Percentiles rank a stretch among this genome's conserved stretches.
phyloP scores from a whole-genome alignment of 805 yeast species.

The Sugiyamaella americana region DNA sequence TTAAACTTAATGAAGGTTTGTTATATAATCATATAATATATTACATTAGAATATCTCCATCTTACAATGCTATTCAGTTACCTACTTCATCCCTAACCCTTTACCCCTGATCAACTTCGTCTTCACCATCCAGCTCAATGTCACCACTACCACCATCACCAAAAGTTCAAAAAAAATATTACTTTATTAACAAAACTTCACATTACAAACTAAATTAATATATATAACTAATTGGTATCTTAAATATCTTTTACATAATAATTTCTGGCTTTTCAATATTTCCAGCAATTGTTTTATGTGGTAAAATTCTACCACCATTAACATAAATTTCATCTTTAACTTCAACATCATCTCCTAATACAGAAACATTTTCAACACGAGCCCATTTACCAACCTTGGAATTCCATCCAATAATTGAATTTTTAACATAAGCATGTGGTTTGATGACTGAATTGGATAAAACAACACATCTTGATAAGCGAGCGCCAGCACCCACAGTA shows the following conservation, averaged over 20 bases:
- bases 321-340: conserved; percentile 97
- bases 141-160: too few relatives aligned
- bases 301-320: conserved; percentile 98
- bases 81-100: too few relatives aligned
- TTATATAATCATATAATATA: too few relatives aligned
- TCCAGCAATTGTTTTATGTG: conserved; percentile 93
- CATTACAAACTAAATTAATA: neutral
- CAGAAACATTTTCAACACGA: conserved; percentile 95
- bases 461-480: conserved; percentile 92
- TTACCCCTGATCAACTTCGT: too few relatives aligned
- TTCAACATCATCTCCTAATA: conserved; percentile 97
- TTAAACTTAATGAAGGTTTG: too few relatives aligned
- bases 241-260: conserved; percentile 62
- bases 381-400: conserved; percentile 98
- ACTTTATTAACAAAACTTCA: neutral
- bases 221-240: neutral
- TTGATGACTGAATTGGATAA: conserved; percentile 85
- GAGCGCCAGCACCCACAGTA: conserved; percentile 94
- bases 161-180: too few relatives aligned
- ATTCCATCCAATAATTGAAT: conserved; percentile 99
- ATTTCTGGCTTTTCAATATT: conserved; percentile 97
- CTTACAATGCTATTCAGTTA: too few relatives aligned
- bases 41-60: too few relatives aligned
- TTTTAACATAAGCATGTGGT: conserved; percentile 97
- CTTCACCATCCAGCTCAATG: too few relatives aligned